A percentile compares a stretch with the other conserved stretches of the same genome.
These are phyloP conservation scores for Mallotus repandus DNA, from an alignment of 441 rosid genomes.

Conservation along the genomic window DNA sequence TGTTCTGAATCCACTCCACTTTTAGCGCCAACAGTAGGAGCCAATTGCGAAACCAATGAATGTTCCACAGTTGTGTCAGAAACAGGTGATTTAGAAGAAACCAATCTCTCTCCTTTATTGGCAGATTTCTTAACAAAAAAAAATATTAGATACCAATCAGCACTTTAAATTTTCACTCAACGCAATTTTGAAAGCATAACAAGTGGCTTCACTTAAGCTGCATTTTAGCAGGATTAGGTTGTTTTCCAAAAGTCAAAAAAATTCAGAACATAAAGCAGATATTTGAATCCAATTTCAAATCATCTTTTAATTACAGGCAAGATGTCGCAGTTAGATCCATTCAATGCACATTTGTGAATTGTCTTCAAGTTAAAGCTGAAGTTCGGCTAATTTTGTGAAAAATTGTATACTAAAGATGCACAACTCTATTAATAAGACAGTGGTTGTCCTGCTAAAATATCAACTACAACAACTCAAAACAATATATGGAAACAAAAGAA, in stretches of 20 bases:
- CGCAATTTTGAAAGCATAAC: neutral
- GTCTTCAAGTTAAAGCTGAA: neutral
- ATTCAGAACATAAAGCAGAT: too few species aligned
- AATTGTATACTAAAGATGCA: neutral
- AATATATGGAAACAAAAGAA: slow-evolving; percentile 1
- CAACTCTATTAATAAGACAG: neutral
- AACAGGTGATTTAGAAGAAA: slow-evolving; percentile 35
- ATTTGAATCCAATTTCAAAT: neutral
- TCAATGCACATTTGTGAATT: neutral
- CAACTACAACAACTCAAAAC: too few species aligned
- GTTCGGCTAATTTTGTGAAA: neutral
- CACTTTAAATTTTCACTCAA: neutral
- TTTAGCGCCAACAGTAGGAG: slow-evolving; percentile 28
- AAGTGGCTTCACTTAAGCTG: neutral
- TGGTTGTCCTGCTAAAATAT: too few species aligned
- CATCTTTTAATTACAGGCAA: neutral
- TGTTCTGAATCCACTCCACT: slow-evolving; percentile 31
- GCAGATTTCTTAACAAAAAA: slow-evolving; percentile 14
- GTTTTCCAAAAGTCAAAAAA: too few species aligned
- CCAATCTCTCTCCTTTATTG: slow-evolving; percentile 15
- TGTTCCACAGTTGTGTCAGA: slow-evolving; percentile 35
- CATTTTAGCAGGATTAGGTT: too few species aligned
- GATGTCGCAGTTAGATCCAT: neutral
- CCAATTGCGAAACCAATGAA: slow-evolving; percentile 33
- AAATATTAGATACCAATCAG: slow-evolving; percentile 6